These are phyloP conservation scores for Epicoccum nigrum DNA, from an alignment of 2,329 filamentous ascomycete species.

Conservation along the genomic window DNA sequence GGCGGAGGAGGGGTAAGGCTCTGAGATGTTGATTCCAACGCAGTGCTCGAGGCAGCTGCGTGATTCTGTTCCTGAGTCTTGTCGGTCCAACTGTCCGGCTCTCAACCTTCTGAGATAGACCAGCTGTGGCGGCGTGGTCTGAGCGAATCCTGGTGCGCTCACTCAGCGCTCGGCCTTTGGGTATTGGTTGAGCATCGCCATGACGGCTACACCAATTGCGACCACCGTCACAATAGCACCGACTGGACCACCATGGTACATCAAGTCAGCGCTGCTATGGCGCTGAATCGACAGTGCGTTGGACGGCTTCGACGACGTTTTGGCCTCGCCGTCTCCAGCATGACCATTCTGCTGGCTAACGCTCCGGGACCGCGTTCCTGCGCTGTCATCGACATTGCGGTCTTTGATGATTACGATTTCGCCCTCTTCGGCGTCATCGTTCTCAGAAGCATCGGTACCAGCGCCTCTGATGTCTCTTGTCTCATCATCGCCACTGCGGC, in stretches of 20 bases:
- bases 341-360: constrained; percentile 41
- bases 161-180: constrained; percentile 54
- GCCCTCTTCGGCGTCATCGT: constrained; percentile 39
- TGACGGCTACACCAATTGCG: constrained; percentile 49
- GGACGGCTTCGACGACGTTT: constrained; percentile 27
- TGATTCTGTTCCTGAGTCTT: too few species aligned
- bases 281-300: constrained; percentile 36
- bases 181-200: constrained; percentile 52
- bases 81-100: background rate
- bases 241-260: constrained; percentile 47
- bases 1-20: background rate
- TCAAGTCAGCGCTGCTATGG: constrained; percentile 35
- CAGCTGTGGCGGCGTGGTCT: constrained; percentile 7
- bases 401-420: constrained; percentile 47
- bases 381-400: constrained; percentile 34
- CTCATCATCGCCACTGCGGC: constrained; percentile 31
- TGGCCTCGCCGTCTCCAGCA: constrained; percentile 29
- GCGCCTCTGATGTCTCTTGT: constrained; percentile 12
- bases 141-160: background rate
- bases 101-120: constrained; percentile 6
- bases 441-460: constrained; percentile 26
- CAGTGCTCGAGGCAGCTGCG: background rate
- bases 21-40: background rate
- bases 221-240: constrained; percentile 49
- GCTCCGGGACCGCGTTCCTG: constrained; percentile 25